Evolutionary conservation across 768 basidiomycete genomes (phyloP).

Genomic region (Suillus ampliporus): DNA sequence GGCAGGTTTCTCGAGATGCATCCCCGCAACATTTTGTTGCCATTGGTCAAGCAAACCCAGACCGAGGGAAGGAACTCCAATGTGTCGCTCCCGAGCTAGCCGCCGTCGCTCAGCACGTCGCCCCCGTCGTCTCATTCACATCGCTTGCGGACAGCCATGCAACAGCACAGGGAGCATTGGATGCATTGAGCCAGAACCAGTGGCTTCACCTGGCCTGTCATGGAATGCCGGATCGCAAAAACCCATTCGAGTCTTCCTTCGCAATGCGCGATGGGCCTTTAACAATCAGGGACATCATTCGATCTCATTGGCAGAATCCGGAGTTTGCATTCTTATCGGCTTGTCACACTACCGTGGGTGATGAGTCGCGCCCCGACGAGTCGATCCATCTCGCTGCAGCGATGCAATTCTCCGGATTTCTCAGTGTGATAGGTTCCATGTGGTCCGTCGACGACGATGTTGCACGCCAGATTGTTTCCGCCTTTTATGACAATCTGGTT

Average conservation of each 20-base stretch:
- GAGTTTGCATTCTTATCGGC: slow-evolving; percentile 30
- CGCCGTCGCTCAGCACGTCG: neutral
- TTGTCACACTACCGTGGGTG: slow-evolving; percentile 28
- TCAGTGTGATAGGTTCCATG: slow-evolving; percentile 27
- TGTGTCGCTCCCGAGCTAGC: neutral
- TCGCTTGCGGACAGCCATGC: neutral
- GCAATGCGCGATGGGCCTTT: slow-evolving; percentile 19
- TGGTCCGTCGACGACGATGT: slow-evolving; percentile 26
- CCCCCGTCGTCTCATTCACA: neutral
- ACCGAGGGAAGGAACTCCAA: neutral
- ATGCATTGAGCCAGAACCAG: slow-evolving; percentile 6
- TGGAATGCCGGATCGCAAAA: slow-evolving; percentile 15
- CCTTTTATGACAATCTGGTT: neutral
- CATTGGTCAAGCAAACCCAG: slow-evolving; percentile 25
- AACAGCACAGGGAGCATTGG: slow-evolving; percentile 8
- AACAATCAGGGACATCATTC: slow-evolving; percentile 15
- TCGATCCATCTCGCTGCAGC: slow-evolving; percentile 28
- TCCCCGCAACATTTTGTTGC: slow-evolving; percentile 11
- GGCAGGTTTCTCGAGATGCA: neutral
- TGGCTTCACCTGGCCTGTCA: slow-evolving; percentile 31
- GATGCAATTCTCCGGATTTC: slow-evolving; percentile 27
- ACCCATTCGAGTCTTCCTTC: slow-evolving; percentile 24
- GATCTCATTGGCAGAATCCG: slow-evolving; percentile 13
- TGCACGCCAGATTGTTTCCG: slow-evolving; percentile 10
- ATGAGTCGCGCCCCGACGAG: slow-evolving; percentile 23